Base-by-base conservation (phyloP, 202 grass and related monocot species). In the Schoenoplectus tabernaemontani region DNA sequence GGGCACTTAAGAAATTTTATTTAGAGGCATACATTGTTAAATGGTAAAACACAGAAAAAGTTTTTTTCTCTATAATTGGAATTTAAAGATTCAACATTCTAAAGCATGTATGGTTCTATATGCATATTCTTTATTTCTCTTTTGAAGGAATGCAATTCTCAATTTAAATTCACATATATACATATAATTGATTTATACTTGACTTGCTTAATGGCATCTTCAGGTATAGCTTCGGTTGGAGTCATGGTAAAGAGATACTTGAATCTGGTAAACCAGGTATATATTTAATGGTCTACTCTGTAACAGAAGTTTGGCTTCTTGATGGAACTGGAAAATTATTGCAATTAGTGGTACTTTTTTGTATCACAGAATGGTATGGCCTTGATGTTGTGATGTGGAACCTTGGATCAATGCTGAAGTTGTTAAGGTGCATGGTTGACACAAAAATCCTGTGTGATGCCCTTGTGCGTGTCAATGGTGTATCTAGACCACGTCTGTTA, bases 141-240 rank as follows among this genome's bases (percentile, higher is more conserved):
- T 22, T 20, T 54, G 41, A 41, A 76, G 34, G 42, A 5, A 65
- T 41, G 36, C 11, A 46, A 37, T 63, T 36, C 68, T 72, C 15
- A 54, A 43, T 79, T 60, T 71, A 71, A 71, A 36, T 60, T n/a
- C 23, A 70, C 13, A 48, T 10, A 70, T 23, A 42, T 80, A 23
- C 76, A 76, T 1, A 53, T 9, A 5, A 81, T 43, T 64, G 50
- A 60, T 36, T 85, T 46, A 7, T 23, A 2, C 16, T 11, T 51
- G 12, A 75, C 43, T 54, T 64, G 5, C 28, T 19, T 74, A 76
- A 38, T 63, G 83, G 26, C 23, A 76, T 62, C 26, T 69, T 24
- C 50, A 98, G 91, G 36, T 98, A 89, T 86, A 98, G 76, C 76
- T 98, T 98, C 60, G 95, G 95, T 28, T 98, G 95, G 95, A 98